Conservation (phyloP, 148 eudicot species). For the Rhododendron ovatum region DNA sequence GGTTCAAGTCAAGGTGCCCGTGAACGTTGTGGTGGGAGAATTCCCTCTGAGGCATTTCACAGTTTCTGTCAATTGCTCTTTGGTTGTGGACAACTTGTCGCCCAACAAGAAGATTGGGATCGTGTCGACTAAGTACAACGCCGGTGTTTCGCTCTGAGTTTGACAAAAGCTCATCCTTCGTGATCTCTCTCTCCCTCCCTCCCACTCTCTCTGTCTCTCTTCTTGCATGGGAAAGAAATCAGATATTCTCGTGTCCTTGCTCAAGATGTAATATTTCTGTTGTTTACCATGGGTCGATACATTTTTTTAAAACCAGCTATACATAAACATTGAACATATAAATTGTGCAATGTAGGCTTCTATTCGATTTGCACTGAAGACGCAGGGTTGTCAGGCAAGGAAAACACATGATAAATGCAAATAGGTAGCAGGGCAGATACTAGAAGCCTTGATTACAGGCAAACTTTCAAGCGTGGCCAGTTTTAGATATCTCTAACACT, state of each 20-base stretch:
- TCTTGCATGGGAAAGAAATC: neutral
- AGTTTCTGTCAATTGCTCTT: slow-evolving; percentile 31
- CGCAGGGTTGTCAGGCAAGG: neutral
- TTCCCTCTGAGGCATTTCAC: slow-evolving; percentile 23
- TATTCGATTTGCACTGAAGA: neutral
- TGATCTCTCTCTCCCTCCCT: neutral
- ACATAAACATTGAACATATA: neutral
- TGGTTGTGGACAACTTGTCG: slow-evolving; percentile 36
- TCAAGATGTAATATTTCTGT: neutral
- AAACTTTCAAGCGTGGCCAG: neutral
- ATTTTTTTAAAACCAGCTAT: neutral
- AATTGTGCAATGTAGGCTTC: neutral
- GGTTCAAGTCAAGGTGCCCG: slow-evolving; percentile 40
- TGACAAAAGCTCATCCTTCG: neutral
- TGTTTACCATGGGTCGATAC: neutral
- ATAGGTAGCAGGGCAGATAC: neutral
- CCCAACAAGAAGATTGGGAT: slow-evolving; percentile 41
- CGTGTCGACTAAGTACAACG: slow-evolving; percentile 16
- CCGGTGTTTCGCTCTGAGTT: slow-evolving; percentile 11
- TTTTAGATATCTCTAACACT: neutral
- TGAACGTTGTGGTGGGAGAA: slow-evolving; percentile 27
- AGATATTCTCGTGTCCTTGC: neutral
- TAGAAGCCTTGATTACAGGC: neutral
- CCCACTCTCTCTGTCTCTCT: neutral
- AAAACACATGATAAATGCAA: neutral